phyloP scores from a whole-genome alignment of 805 yeast genomes.

The Myxozyma geophila region DNA sequence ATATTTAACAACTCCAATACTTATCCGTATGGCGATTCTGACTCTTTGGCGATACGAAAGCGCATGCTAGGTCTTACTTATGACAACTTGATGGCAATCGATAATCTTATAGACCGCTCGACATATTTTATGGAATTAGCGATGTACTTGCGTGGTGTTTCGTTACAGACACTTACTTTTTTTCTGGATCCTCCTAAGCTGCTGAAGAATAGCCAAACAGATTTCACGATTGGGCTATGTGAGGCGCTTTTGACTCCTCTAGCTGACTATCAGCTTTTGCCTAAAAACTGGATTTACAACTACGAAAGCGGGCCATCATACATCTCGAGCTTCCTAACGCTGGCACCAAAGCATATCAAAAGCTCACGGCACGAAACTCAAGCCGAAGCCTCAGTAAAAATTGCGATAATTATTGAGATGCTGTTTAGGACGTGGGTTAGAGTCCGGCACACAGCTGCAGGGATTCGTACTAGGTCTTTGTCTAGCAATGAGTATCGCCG shows the following conservation, averaged over 20 bases:
- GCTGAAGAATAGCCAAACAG: conserved; percentile 9
- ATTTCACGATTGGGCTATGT: conserved; percentile 8
- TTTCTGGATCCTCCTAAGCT: conserved; percentile 29
- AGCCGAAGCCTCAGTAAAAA: conserved; percentile 14
- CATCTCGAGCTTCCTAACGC: conserved; percentile 12
- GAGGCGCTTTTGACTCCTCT: conserved; percentile 17
- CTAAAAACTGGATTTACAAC: conserved; percentile 24
- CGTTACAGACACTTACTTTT: conserved; percentile 6
- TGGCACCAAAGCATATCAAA: conserved; percentile 4
- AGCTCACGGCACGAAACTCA: not conserved
- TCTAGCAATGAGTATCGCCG: not conserved
- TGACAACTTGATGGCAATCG: conserved; percentile 13
- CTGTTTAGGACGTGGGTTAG: conserved; percentile 26
- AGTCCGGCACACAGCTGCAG: conserved; percentile 19
- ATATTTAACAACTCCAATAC: not conserved
- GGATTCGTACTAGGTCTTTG: conserved; percentile 9
- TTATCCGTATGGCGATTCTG: conserved; percentile 13
- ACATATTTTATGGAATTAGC: conserved; percentile 23
- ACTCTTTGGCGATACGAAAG: conserved; percentile 14
- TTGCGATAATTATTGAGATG: conserved; percentile 18
- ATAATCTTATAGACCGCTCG: conserved; percentile 9
- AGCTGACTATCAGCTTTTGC: conserved; percentile 2
- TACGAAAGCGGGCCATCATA: conserved; percentile 16
- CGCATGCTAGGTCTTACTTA: conserved; percentile 19
- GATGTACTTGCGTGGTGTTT: conserved; percentile 14